Conservation (phyloP, 1,284 basidiomycete genomes). For the Tausonia pullulans region DNA sequence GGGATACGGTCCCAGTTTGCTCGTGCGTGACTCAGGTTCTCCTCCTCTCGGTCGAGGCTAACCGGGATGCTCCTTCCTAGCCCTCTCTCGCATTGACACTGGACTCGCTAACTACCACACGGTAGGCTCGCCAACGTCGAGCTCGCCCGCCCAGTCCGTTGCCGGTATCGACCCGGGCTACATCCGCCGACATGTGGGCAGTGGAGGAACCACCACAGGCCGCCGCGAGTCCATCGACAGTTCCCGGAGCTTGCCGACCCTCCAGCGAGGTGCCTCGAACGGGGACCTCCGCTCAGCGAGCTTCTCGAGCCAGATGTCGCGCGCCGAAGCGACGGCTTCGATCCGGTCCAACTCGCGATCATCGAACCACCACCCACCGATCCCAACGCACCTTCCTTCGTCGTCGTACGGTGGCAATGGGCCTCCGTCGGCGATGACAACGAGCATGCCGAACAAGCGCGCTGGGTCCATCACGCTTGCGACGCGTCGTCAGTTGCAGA, state of each 20-base stretch:
- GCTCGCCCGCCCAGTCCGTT: slow-evolving; percentile 4
- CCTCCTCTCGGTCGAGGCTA: not conserved
- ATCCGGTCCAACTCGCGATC: slow-evolving; percentile 3
- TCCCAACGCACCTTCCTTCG: not conserved
- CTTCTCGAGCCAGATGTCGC: slow-evolving; percentile 2
- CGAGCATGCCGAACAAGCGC: slow-evolving; percentile 14
- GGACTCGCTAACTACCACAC: not conserved
- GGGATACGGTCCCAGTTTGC: slow-evolving; percentile 2
- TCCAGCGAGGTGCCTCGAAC: not conserved
- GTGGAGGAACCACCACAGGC: not conserved
- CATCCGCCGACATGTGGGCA: not conserved
- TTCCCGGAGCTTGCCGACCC: slow-evolving; percentile 1
- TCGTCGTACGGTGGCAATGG: not conserved
- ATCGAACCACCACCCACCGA: not conserved
- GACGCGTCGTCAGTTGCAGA: slow-evolving; percentile 50
- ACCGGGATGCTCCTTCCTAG: not conserved
- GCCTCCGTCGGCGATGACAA: slow-evolving; percentile 17
- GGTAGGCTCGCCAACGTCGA: too few relatives aligned
- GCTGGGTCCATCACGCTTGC: slow-evolving; percentile 21
- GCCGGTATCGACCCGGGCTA: slow-evolving; percentile 1
- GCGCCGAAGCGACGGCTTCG: slow-evolving; percentile 1
- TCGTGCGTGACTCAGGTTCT: not conserved
- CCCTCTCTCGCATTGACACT: slow-evolving; percentile 14
- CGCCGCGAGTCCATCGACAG: slow-evolving; percentile 10
- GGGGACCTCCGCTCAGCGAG: slow-evolving; percentile 3